Conservation (phyloP, 306 rosid species). For the Ormosia semicastrata region DNA sequence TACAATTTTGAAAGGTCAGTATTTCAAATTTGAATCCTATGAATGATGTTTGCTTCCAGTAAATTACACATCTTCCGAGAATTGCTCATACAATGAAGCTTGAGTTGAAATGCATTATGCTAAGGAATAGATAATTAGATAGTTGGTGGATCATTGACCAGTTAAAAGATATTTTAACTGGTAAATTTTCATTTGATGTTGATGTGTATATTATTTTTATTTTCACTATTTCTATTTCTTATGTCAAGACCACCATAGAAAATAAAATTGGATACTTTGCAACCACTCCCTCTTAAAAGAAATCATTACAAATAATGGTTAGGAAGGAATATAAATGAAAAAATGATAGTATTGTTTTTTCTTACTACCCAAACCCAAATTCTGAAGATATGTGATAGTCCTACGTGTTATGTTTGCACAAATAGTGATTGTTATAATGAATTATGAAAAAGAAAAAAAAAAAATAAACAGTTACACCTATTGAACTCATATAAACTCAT, state of each 20-base stretch:
- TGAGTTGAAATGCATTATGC: background rate
- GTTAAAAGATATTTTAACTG: background rate
- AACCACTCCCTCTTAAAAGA: background rate
- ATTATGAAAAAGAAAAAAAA: no score
- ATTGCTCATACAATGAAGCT: background rate
- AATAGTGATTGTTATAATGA: no score
- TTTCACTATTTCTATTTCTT: background rate
- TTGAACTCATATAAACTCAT: no score
- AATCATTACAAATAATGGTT: background rate
- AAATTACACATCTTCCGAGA: background rate
- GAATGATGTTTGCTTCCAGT: background rate
- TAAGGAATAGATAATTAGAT: background rate
- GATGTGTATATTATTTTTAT: background rate
- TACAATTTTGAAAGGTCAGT: slow-evolving; percentile 3
- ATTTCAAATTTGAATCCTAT: background rate
- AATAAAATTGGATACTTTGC: background rate
- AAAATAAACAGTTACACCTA: no score
- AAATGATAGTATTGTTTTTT: background rate
- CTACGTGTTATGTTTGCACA: background rate
- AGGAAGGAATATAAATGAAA: background rate
- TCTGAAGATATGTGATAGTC: background rate
- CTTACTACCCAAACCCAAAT: background rate
- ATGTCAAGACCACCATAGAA: background rate
- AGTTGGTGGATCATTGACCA: background rate
- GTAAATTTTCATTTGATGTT: background rate